These are phyloP conservation scores for Colletotrichum musicola DNA, from an alignment of 2,329 filamentous ascomycete genomes.

Conservation along the genomic window DNA sequence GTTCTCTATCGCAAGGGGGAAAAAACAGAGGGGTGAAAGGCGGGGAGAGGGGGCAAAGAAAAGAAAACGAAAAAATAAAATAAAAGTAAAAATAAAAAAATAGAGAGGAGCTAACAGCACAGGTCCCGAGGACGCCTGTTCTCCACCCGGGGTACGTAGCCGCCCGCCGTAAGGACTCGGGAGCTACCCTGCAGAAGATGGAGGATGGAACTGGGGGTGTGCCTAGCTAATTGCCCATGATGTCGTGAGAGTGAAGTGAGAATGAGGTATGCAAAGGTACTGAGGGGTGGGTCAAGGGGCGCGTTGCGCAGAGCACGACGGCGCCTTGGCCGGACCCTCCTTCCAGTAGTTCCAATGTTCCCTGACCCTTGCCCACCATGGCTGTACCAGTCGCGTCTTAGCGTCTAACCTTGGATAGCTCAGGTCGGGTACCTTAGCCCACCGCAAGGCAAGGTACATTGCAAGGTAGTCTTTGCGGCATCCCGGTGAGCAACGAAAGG, in stretches of 20 bases:
- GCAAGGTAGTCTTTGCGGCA: constrained; percentile 26
- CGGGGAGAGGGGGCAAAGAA: too few species aligned
- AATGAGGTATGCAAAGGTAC: background rate
- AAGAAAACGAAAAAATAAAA: background rate
- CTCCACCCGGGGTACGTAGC: constrained; percentile 36
- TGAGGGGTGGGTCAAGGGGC: constrained; percentile 11
- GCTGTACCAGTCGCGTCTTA: constrained; percentile 5
- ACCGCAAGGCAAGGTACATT: background rate
- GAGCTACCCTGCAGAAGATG: constrained; percentile 30
- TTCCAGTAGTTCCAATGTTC: constrained; percentile 19
- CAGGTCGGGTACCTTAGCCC: constrained; percentile 32
- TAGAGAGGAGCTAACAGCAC: background rate
- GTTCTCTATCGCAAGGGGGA: too few species aligned
- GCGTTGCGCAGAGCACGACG: constrained; percentile 4
- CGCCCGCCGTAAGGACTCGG: constrained; percentile 30
- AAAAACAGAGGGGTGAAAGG: too few species aligned
- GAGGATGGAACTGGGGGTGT: constrained; percentile 26
- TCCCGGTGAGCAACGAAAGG: constrained; percentile 34
- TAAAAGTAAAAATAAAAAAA: background rate
- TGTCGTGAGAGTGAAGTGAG: too few species aligned
- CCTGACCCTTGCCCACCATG: constrained; percentile 21
- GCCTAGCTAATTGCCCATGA: constrained; percentile 1
- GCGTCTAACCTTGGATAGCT: constrained; percentile 26
- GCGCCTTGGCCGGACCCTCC: constrained; percentile 33
- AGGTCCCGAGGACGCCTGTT: constrained; percentile 4